phyloP scores from a whole-genome alignment of 2,329 filamentous ascomycete genomes.

The Berkeleyomyces rouxiae region DNA sequence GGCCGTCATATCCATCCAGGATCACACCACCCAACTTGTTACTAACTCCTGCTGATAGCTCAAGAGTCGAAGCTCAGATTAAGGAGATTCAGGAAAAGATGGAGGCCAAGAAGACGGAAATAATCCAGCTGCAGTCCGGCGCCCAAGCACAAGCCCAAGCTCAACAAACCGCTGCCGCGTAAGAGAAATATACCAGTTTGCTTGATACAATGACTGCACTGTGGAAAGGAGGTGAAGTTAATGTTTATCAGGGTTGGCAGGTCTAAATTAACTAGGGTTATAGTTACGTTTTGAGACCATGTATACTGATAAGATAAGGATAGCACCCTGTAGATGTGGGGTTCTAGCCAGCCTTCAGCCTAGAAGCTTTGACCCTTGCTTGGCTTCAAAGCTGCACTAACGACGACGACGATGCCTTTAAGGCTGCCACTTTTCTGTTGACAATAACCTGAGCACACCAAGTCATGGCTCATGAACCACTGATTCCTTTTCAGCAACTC shows the following conservation, averaged over 20 bases:
- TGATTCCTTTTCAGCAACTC: neutral
- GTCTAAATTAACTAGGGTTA: neutral
- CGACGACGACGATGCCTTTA: too few species aligned
- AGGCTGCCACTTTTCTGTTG: neutral
- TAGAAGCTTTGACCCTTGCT: neutral
- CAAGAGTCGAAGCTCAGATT: slow-evolving; percentile 32
- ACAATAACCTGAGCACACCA: neutral
- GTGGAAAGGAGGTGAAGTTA: neutral
- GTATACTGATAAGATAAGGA: neutral
- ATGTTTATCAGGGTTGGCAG: neutral
- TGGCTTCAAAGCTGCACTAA: too few species aligned
- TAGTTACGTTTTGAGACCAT: neutral
- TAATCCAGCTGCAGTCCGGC: slow-evolving; percentile 37
- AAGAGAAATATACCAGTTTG: neutral
- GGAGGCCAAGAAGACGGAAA: slow-evolving; percentile 42
- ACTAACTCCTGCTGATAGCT: slow-evolving; percentile 14
- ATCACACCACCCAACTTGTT: neutral
- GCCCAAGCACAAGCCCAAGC: slow-evolving; percentile 24
- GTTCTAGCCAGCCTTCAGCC: neutral
- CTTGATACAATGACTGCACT: neutral
- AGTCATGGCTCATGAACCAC: neutral
- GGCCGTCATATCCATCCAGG: neutral
- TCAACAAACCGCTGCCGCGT: slow-evolving; percentile 1
- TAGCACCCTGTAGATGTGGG: neutral
- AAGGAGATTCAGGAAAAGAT: slow-evolving; percentile 38